Percentiles rank a stretch among this genome's conserved stretches.
phyloP scores from a whole-genome alignment of 306 rosid species.

The Cicer arietinum region DNA sequence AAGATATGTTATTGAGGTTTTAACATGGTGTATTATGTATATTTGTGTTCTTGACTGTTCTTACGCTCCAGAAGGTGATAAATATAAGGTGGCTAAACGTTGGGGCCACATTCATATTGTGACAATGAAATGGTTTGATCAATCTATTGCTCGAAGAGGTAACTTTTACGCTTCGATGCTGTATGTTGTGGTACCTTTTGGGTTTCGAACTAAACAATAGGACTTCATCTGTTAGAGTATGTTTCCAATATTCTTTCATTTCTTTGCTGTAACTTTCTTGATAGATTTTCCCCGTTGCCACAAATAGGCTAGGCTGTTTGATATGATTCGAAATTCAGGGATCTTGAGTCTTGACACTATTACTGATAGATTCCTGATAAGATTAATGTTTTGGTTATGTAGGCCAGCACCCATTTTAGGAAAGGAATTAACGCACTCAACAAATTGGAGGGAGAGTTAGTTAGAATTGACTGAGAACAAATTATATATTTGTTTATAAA shows the following conservation, averaged over 20 bases:
- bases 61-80: slow-evolving; percentile 95
- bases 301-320: background rate
- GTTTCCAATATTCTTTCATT: slow-evolving; percentile 10
- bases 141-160: slow-evolving; percentile 85
- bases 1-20: slow-evolving; percentile 19
- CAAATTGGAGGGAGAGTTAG: background rate
- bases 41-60: slow-evolving; percentile 73
- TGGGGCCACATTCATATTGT: slow-evolving; percentile 87
- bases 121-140: slow-evolving; percentile 89
- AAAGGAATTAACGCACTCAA: background rate
- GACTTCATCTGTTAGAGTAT: slow-evolving; percentile 26
- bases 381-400: background rate
- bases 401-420: background rate
- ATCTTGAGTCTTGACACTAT: background rate
- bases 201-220: slow-evolving; percentile 36
- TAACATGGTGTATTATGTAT: slow-evolving; percentile 18
- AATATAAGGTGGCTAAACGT: slow-evolving; percentile 80
- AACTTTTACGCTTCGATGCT: slow-evolving; percentile 36
- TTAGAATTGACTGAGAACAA: background rate
- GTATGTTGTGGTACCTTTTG: slow-evolving; percentile 35
- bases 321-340: background rate
- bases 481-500: background rate
- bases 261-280: background rate
- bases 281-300: background rate
- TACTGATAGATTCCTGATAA: background rate